Evolutionary conservation across 2,329 filamentous ascomycete species (phyloP).

Genomic region (Chrysoporthe puriensis): DNA sequence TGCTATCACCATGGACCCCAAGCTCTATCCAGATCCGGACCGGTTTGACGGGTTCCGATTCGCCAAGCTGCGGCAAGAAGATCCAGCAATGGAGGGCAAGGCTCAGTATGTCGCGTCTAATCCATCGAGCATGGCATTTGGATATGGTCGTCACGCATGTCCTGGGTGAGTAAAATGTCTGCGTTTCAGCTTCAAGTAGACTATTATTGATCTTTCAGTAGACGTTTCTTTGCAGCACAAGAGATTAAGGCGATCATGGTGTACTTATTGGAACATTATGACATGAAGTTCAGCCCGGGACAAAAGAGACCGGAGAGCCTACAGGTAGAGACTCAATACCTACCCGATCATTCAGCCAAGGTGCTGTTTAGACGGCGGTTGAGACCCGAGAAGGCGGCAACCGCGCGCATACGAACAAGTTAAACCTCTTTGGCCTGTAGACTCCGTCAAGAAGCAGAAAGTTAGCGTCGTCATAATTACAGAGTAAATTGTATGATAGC

Average conservation of each 20-base stretch:
- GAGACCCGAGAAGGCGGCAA: no score
- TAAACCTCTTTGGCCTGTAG: no score
- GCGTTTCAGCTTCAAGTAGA: no score
- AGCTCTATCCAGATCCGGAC: constrained; percentile 41
- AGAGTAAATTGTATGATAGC: no score
- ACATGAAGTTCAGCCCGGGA: background rate
- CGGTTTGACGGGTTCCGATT: constrained; percentile 15
- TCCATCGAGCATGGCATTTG: constrained; percentile 10
- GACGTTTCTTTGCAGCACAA: constrained; percentile 16
- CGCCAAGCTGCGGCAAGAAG: background rate
- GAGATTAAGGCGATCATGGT: constrained; percentile 25
- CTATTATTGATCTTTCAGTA: no score
- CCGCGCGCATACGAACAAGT: no score
- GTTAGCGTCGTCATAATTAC: no score
- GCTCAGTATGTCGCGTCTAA: constrained; percentile 15
- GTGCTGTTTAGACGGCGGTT: no score
- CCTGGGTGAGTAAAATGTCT: background rate
- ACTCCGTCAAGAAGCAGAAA: no score
- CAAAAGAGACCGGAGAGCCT: constrained; percentile 13
- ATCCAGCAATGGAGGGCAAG: constrained; percentile 10
- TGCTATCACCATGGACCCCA: constrained; percentile 43
- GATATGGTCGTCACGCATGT: constrained; percentile 18
- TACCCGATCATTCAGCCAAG: constrained; percentile 12
- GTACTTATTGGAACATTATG: constrained; percentile 13
- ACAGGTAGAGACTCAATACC: constrained; percentile 13